Base-by-base conservation (phyloP, 2,329 filamentous ascomycete species). In the Hypoxylon sp. region DNA sequence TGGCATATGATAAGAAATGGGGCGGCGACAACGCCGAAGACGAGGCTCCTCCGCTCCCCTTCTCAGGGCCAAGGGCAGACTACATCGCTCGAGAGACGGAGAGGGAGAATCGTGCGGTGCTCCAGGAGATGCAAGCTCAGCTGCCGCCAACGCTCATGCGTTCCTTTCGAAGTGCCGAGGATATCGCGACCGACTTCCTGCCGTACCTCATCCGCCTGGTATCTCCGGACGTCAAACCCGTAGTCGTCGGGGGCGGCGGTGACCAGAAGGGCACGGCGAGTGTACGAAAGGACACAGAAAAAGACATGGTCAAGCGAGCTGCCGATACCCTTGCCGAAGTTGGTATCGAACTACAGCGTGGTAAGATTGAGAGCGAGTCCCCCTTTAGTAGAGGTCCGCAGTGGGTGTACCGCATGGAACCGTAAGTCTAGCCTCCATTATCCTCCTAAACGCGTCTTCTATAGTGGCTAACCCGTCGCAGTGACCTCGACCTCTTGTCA, bases 381-480 rank as follows among this genome's bases (percentile, higher is more conserved):
- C 73, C 81, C 4, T 79, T 77, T 17, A 80, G 81, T 53, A 83
- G 85, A 27, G 87, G 84, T n/a, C 77, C 81, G 15, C 82, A 86
- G 65, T 98, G 88, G 83, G 88, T 96, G 7, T 98, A 96, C 74
- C 87, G 95, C 49, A 93, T 99, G 91, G 94, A 98, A 70, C 95
- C 95, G 83, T 93, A 79, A 82, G 89, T 87, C 17, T 33, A 11
- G n/a, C n/a, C n/a, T n/a, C n/a, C 15, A 49, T 18, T 15, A 11
- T 15, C 26, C 3, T 31, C 7, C 49, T 38, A 23, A 18, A 29
- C n/a, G n/a, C n/a, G n/a, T 21, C 55, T 42, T 38, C 11, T 24
- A 17, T 33, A 23, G 46, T 20, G 58, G 42, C 63, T 52, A 42
- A 66, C 33, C 15, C 51, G 20, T 18, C 23, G 21, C 37, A 86